Percentiles rank a stretch among this genome's conserved stretches.
Conservation (phyloP, 83 land plant species). For the Picea engelmannii region DNA sequence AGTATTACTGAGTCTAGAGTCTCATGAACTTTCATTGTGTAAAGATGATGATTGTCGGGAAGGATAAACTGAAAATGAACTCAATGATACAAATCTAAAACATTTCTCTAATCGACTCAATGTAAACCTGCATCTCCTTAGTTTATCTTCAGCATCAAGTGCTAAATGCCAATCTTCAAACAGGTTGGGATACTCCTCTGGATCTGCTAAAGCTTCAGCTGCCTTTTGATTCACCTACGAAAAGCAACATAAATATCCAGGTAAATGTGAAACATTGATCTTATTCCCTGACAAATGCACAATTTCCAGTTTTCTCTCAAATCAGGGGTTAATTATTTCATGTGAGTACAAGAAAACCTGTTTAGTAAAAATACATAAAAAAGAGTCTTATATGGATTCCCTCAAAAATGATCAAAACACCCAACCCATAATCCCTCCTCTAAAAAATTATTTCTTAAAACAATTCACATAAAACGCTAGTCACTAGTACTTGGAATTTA, state of each 20-base stretch:
- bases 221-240: constrained; percentile 50
- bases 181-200: constrained; percentile 46
- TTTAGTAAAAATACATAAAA: not conserved
- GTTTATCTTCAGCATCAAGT: constrained; percentile 28
- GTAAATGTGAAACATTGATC: no score
- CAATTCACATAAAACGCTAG: no score
- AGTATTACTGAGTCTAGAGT: not conserved
- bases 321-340: not conserved
- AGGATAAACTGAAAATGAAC: not conserved
- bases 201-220: constrained; percentile 55
- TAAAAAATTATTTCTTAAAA: no score
- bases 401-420: not conserved
- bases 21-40: not conserved
- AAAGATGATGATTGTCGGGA: not conserved
- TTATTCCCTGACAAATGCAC: no score
- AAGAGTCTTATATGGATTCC: not conserved
- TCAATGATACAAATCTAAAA: not conserved
- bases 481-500: no score
- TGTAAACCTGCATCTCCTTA: constrained; percentile 17
- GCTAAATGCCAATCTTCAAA: constrained; percentile 51
- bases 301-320: not conserved
- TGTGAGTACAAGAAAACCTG: not conserved
- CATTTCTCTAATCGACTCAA: not conserved
- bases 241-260: not conserved
- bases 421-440: not conserved